These are phyloP conservation scores for Lactarius hatsudake DNA, from an alignment of 768 basidiomycete species.

Conservation along the genomic window DNA sequence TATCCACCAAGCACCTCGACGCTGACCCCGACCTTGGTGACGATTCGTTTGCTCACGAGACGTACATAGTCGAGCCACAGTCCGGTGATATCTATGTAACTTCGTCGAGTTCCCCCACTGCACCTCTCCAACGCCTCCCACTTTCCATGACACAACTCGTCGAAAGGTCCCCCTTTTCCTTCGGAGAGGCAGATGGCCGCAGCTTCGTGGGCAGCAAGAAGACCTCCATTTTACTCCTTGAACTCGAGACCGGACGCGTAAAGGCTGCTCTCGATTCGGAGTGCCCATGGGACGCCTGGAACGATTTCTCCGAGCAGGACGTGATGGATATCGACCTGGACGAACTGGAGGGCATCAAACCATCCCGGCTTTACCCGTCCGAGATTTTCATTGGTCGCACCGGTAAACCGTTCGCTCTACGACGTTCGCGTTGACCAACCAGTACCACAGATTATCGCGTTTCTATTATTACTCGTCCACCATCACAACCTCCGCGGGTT, in stretches of 20 bases:
- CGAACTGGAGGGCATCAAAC: slow-evolving; percentile 53
- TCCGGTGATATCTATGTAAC: slow-evolving; percentile 92
- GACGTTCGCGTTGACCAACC: not conserved
- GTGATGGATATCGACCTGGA: slow-evolving; percentile 51
- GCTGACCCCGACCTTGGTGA: slow-evolving; percentile 57
- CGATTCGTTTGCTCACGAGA: slow-evolving; percentile 54
- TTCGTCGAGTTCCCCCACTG: slow-evolving; percentile 48
- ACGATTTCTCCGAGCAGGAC: slow-evolving; percentile 47
- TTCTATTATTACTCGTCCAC: slow-evolving; percentile 66
- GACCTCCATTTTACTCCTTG: slow-evolving; percentile 72
- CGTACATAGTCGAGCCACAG: slow-evolving; percentile 94
- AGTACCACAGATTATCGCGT: slow-evolving; percentile 75
- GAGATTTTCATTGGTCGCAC: slow-evolving; percentile 67
- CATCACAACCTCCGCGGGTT: slow-evolving; percentile 42
- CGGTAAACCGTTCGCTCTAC: slow-evolving; percentile 41
- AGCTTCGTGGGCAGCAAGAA: slow-evolving; percentile 91
- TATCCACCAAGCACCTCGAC: slow-evolving; percentile 64
- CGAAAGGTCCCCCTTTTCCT: slow-evolving; percentile 81
- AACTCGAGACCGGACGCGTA: slow-evolving; percentile 76
- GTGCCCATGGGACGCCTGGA: slow-evolving; percentile 73
- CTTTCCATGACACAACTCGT: slow-evolving; percentile 92
- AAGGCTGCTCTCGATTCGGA: slow-evolving; percentile 73
- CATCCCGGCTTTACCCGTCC: slow-evolving; percentile 34
- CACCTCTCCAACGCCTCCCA: slow-evolving; percentile 81
- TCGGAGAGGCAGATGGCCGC: slow-evolving; percentile 62